Evolutionary conservation across 805 yeast species (phyloP).

Genomic region (Hanseniaspora vineae): DNA sequence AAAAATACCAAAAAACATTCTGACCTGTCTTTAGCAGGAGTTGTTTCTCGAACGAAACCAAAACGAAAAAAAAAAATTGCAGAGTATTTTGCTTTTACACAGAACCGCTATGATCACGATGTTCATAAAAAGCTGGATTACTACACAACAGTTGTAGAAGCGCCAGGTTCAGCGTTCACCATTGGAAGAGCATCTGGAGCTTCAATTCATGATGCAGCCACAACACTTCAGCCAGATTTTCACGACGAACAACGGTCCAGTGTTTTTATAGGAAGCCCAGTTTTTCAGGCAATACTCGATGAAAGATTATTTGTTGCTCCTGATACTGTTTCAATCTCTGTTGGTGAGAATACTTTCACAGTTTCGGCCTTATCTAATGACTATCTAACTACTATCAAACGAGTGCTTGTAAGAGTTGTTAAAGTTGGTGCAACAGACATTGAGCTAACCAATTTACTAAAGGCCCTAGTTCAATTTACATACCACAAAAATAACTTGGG

Average conservation of each 20-base stretch:
- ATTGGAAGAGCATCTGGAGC: too few species aligned
- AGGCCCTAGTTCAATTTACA: slow-evolving; percentile 11
- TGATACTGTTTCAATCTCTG: not conserved
- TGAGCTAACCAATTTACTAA: slow-evolving; percentile 12
- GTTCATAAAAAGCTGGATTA: not conserved
- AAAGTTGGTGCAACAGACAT: slow-evolving; percentile 16
- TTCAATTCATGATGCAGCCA: too few species aligned
- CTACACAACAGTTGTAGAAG: slow-evolving; percentile 16
- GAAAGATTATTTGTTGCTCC: not conserved
- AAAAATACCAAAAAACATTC: too few species aligned
- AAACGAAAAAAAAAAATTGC: not conserved
- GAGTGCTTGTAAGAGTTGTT: slow-evolving; percentile 13
- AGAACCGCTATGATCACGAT: not conserved
- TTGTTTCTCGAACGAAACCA: not conserved
- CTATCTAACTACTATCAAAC: slow-evolving; percentile 3
- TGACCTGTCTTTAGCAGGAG: not conserved
- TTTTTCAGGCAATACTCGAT: not conserved
- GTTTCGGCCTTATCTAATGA: slow-evolving; percentile 1
- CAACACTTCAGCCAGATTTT: too few species aligned
- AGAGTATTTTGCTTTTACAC: not conserved
- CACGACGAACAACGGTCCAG: too few species aligned
- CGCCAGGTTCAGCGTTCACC: too few species aligned
- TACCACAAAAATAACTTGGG: slow-evolving; percentile 11
- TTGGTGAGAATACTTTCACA: not conserved
- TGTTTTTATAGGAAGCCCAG: not conserved